phyloP scores from a whole-genome alignment of 2,329 filamentous ascomycete genomes.

The Alternaria solani region DNA sequence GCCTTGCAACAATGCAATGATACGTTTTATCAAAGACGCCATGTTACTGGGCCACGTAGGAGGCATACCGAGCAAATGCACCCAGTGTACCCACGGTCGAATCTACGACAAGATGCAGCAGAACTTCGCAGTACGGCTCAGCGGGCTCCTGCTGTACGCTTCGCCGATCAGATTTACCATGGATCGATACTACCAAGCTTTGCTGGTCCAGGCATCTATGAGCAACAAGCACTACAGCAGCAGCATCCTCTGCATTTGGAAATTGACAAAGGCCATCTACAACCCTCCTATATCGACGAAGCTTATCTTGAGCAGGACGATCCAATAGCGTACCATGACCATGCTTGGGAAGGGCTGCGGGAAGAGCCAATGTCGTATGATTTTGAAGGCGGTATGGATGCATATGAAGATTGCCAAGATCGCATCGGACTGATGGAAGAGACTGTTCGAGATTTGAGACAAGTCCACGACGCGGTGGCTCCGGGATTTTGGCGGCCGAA shows the following conservation, averaged over 20 bases:
- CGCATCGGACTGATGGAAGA: neutral
- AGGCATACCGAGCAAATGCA: neutral
- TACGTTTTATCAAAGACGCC: constrained; percentile 21
- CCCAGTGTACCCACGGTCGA: neutral
- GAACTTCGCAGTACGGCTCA: neutral
- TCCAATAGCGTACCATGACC: neutral
- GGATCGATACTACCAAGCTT: constrained; percentile 19
- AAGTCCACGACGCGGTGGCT: constrained; percentile 27
- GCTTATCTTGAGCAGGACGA: constrained; percentile 2
- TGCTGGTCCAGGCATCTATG: constrained; percentile 34
- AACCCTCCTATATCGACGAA: neutral
- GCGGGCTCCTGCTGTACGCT: constrained; percentile 27
- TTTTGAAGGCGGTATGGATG: neutral
- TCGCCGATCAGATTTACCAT: constrained; percentile 11
- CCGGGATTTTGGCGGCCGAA: constrained; percentile 57
- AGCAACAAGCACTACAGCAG: constrained; percentile 35
- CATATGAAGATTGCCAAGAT: neutral
- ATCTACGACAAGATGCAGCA: neutral
- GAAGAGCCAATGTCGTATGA: neutral
- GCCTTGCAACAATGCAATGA: constrained; percentile 40
- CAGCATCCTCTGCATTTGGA: neutral
- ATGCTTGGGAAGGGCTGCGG: constrained; percentile 4
- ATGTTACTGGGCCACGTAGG: constrained; percentile 3
- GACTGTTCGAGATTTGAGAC: constrained; percentile 6
- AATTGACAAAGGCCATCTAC: neutral